Percentiles rank a stretch among this genome's conserved stretches.
Evolutionary conservation across 495 filamentous ascomycete species (phyloP).

Genomic region (Xylaria grammica): DNA sequence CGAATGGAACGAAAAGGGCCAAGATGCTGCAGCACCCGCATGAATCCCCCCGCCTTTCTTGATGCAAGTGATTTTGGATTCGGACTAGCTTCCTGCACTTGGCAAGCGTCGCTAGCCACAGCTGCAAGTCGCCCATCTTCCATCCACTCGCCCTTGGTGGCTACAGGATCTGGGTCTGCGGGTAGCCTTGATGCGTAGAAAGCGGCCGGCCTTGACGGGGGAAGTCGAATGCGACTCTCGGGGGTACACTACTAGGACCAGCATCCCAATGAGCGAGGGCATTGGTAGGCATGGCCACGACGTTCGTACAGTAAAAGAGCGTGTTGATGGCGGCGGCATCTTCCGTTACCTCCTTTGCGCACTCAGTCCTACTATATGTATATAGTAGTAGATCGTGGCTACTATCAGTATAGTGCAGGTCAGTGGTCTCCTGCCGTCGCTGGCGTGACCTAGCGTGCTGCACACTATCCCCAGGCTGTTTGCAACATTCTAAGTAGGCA

Average conservation of each 20-base stretch:
- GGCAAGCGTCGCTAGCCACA: constrained; percentile 15
- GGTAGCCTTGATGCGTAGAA: constrained; percentile 17
- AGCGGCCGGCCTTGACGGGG: not conserved
- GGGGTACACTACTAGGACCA: not conserved
- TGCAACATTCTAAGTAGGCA: constrained; percentile 11
- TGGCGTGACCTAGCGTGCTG: constrained; percentile 6
- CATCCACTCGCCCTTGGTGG: constrained; percentile 1
- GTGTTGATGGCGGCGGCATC: constrained; percentile 8
- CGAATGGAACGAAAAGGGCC: constrained; percentile 17
- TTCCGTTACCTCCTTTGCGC: constrained; percentile 4
- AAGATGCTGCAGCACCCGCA: constrained; percentile 18
- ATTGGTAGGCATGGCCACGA: not conserved
- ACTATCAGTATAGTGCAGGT: constrained; percentile 11
- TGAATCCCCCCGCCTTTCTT: constrained; percentile 25
- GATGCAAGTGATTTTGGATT: constrained; percentile 18
- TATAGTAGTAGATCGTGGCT: constrained; percentile 1
- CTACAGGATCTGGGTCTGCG: constrained; percentile 20
- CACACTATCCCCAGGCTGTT: constrained; percentile 3
- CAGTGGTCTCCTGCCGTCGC: not conserved
- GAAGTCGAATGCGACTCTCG: constrained; percentile 2
- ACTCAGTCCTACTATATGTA: not conserved
- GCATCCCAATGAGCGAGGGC: not conserved
- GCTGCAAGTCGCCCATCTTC: constrained; percentile 9
- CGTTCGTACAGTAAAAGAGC: not conserved
- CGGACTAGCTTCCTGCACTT: constrained; percentile 24